Conservation (phyloP, 257 asterid species). For the Mitragyna speciosa region DNA sequence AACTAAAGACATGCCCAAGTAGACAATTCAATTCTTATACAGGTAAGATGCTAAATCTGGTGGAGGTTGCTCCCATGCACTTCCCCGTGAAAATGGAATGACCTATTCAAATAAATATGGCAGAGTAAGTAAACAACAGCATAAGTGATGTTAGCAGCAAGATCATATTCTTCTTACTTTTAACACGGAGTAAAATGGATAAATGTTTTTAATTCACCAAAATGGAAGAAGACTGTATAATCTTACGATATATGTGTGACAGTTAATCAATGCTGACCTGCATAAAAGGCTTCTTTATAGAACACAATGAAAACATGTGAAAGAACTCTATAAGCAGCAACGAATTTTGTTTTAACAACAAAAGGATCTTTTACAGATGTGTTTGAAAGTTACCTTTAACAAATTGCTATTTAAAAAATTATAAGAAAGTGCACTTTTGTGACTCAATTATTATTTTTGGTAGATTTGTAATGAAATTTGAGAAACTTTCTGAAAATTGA, state of each 20-base stretch:
- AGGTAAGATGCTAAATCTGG: constrained; percentile 94
- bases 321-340: not conserved
- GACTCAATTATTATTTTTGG: too few relatives aligned
- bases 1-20: constrained; percentile 91
- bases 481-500: too few relatives aligned
- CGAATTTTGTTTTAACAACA: too few relatives aligned
- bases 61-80: constrained; percentile 91
- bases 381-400: not conserved
- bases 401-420: not conserved
- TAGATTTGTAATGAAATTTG: too few relatives aligned
- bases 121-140: constrained; percentile 10
- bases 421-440: not conserved
- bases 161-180: not conserved
- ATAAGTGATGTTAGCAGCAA: not conserved
- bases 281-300: not conserved
- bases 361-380: too few relatives aligned
- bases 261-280: not conserved
- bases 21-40: constrained; percentile 80
- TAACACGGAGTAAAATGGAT: too few relatives aligned
- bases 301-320: too few relatives aligned
- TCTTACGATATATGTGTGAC: not conserved
- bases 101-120: constrained; percentile 51
- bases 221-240: not conserved
- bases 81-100: constrained; percentile 84
- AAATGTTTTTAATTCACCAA: not conserved